Conservation (phyloP, 495 filamentous ascomycete genomes). For the Terfezia claveryi region DNA sequence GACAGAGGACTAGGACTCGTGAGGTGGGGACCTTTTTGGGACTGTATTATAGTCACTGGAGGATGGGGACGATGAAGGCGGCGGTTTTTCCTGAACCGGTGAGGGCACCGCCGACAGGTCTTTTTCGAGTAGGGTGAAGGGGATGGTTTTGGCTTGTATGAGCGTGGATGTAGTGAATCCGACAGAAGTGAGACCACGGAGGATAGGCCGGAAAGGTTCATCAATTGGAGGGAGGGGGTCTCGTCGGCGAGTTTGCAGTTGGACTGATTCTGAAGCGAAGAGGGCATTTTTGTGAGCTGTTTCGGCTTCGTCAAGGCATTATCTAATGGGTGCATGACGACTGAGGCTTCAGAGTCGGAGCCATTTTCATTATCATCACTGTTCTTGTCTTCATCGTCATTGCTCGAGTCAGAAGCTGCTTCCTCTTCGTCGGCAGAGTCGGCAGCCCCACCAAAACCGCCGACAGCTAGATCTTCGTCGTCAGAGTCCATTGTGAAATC, state of each 20-base stretch:
- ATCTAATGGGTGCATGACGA: slow-evolving; percentile 68
- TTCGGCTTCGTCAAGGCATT: slow-evolving; percentile 37
- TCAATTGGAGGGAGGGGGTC: slow-evolving; percentile 48
- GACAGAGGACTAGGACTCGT: slow-evolving; percentile 78
- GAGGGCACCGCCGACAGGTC: slow-evolving; percentile 90
- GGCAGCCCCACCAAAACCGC: slow-evolving; percentile 60
- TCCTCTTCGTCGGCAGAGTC: slow-evolving; percentile 34
- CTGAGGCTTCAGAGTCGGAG: slow-evolving; percentile 64
- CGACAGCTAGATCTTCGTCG: slow-evolving; percentile 60
- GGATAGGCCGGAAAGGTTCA: slow-evolving; percentile 89
- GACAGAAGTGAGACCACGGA: slow-evolving; percentile 64
- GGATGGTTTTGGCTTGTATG: slow-evolving; percentile 85
- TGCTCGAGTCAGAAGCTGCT: slow-evolving; percentile 42
- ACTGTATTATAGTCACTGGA: slow-evolving; percentile 84
- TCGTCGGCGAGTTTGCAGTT: slow-evolving; percentile 15
- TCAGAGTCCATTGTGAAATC: slow-evolving; percentile 36
- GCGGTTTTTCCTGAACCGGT: slow-evolving; percentile 97
- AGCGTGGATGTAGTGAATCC: slow-evolving; percentile 81
- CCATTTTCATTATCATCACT: slow-evolving; percentile 31
- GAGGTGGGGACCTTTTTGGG: slow-evolving; percentile 86
- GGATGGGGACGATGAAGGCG: slow-evolving; percentile 85
- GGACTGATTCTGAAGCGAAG: slow-evolving; percentile 64
- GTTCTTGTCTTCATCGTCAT: slow-evolving; percentile 20
- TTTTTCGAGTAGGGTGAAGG: slow-evolving; percentile 76
- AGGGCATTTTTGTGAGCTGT: slow-evolving; percentile 60